phyloP scores from a whole-genome alignment of 1,284 basidiomycete genomes.

The Cryptococcus amylolentus region DNA sequence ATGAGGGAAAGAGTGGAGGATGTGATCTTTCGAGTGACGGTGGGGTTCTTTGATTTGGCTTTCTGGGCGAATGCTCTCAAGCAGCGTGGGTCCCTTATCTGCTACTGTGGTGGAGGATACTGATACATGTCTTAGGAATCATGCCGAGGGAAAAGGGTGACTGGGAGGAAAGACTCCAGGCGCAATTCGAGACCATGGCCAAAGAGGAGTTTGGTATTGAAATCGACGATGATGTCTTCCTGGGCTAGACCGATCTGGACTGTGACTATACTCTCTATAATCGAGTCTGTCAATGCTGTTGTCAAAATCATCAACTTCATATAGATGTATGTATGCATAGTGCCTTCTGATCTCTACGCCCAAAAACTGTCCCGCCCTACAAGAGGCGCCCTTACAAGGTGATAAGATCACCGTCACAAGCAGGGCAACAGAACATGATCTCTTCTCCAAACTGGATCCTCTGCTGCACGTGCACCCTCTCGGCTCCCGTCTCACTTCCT shows the following conservation, averaged over 20 bases:
- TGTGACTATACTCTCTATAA: not conserved
- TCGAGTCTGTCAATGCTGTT: not conserved
- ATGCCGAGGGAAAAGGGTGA: constrained; percentile 45
- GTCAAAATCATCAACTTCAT: not conserved
- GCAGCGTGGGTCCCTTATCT: constrained; percentile 35
- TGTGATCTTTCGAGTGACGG: constrained; percentile 49
- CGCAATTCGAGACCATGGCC: constrained; percentile 50
- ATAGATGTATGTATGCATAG: constrained; percentile 3
- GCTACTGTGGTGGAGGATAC: not conserved
- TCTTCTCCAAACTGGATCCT: constrained; percentile 48
- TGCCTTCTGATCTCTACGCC: not conserved
- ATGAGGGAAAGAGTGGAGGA: constrained; percentile 43
- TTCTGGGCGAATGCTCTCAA: constrained; percentile 47
- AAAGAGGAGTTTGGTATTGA: constrained; percentile 54
- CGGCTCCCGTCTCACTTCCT: not conserved
- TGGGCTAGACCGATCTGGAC: constrained; percentile 29
- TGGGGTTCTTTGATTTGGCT: constrained; percentile 50
- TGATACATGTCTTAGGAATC: constrained; percentile 21
- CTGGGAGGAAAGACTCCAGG: constrained; percentile 46
- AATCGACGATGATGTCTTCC: constrained; percentile 49
- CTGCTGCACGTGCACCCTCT: not conserved
- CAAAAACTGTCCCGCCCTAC: not conserved
- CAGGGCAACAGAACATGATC: constrained; percentile 49
- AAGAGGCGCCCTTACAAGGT: constrained; percentile 22
- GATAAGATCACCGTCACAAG: constrained; percentile 48